phyloP scores from a whole-genome alignment of 1,139 yeast species.

The Blastobotrys aristatus region DNA sequence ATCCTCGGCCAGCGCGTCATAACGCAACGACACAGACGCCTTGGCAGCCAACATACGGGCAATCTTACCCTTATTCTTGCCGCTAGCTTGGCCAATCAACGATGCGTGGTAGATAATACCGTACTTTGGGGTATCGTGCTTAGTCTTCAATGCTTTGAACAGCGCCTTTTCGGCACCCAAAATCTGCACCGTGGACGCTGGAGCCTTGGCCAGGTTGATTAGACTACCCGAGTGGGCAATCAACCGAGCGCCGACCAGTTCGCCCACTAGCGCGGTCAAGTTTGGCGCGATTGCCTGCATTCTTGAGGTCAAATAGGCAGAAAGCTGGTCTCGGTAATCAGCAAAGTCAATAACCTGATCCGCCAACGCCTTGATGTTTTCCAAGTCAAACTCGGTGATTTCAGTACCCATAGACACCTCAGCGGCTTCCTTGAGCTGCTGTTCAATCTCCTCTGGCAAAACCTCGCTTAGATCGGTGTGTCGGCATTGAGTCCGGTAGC shows the following conservation, averaged over 20 bases:
- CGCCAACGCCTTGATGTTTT: conserved; percentile 83
- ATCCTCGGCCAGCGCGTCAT: conserved; percentile 95
- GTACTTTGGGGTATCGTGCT: conserved; percentile 97
- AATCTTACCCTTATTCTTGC: conserved; percentile 97
- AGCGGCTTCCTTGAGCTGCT: conserved; percentile 75
- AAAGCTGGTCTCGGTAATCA: conserved; percentile 89
- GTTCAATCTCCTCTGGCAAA: conserved; percentile 66
- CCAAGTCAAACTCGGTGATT: conserved; percentile 81
- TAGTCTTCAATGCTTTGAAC: conserved; percentile 96
- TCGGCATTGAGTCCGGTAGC: conserved; percentile 83
- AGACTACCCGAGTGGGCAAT: conserved; percentile 97
- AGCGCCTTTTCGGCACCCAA: conserved; percentile 99
- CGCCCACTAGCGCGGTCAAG: conserved; percentile 92
- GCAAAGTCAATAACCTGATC: conserved; percentile 92
- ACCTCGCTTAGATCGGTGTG: conserved; percentile 87
- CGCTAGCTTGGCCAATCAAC: conserved; percentile 94
- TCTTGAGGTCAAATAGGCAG: conserved; percentile 82
- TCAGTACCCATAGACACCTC: conserved; percentile 99
- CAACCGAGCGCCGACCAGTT: conserved; percentile 95
- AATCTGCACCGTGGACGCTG: conserved; percentile 98
- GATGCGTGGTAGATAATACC: conserved; percentile 97
- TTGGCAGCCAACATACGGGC: conserved; percentile 98
- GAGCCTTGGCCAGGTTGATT: conserved; percentile 91
- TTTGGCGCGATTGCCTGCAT: conserved; percentile 99
- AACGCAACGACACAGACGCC: conserved; percentile 94